Evolutionary conservation across 2,329 filamentous ascomycete species (phyloP), one percentile per base, ranked within the genome.

Genomic region (Aspergillus fumigatiaffinis): DNA sequence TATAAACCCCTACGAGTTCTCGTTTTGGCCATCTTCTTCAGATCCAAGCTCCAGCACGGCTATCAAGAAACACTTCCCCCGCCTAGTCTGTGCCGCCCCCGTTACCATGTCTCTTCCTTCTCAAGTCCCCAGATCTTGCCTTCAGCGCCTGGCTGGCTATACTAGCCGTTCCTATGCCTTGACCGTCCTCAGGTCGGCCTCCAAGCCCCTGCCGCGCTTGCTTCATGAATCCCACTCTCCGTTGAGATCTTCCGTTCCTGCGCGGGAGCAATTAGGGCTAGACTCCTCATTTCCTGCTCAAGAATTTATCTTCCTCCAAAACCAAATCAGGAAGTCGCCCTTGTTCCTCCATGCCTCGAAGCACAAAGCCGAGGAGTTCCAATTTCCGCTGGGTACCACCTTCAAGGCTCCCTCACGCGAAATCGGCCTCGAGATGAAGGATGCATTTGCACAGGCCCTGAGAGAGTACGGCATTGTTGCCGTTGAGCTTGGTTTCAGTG

Each of bases 381-480:
- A 49, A 3, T 57, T 57, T 46, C 55, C 55, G 25, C 23, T 50
- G 20, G 55, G 26, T n/a, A 57, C 55, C 10, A 44, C 54, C 20
- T 57, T 57, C 52, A 57, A 50, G 28, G 55, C 55, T 42, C 51
- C 51, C 7, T 55, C 55, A 12, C 55, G 41, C 26, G 42, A 57
- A 21, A 32, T 57, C 21, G 55, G 55, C 12, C 50, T 57, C 5
- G 46, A 26, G 14, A 54, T 57, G 42, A 54, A 50, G 21, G 29
- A 49, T 32, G 25, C 52, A 28, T 57, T 55, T 51, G 35, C 38
- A 23, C 25, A 42, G 9, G 55, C 55, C 7, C 23, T 57, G 17
- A 29, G 41, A 25, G 50, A 57, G 47, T 42, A 57, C 42, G 55
- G 55, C 7, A 54, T 57, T 28, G 29, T 53, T 25, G 55, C 26